Conservation (phyloP, 805 yeast genomes). For the Myxozyma lipomycoides region DNA sequence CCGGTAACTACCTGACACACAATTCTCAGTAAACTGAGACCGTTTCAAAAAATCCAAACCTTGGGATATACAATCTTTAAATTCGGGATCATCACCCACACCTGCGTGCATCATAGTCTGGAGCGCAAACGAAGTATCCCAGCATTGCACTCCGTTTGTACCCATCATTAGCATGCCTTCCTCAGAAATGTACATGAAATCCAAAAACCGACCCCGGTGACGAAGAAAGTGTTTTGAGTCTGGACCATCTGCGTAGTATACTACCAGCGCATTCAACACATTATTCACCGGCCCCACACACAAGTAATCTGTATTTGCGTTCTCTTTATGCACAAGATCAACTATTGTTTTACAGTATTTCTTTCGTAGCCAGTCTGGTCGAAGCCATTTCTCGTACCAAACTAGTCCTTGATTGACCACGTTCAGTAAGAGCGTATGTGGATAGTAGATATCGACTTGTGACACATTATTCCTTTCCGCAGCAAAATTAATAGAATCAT, state of each 20-base stretch:
- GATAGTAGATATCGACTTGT: slow-evolving; percentile 89
- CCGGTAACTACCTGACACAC: slow-evolving; percentile 72
- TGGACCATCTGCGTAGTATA: slow-evolving; percentile 64
- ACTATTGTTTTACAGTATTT: slow-evolving; percentile 52
- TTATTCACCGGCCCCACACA: slow-evolving; percentile 93
- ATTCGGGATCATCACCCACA: slow-evolving; percentile 63
- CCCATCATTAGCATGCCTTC: slow-evolving; percentile 94
- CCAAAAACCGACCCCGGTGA: slow-evolving; percentile 60
- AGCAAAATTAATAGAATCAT: slow-evolving; percentile 61
- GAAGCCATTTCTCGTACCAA: slow-evolving; percentile 61
- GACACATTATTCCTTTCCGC: slow-evolving; percentile 78
- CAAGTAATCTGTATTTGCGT: slow-evolving; percentile 69
- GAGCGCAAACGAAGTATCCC: slow-evolving; percentile 92
- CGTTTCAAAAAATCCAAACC: slow-evolving; percentile 70
- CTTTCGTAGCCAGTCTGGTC: slow-evolving; percentile 70
- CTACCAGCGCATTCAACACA: slow-evolving; percentile 74
- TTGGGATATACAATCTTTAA: slow-evolving; percentile 55
- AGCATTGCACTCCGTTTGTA: slow-evolving; percentile 93
- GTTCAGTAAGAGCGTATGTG: slow-evolving; percentile 71
- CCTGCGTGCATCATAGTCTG: slow-evolving; percentile 82
- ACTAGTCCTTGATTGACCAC: slow-evolving; percentile 56
- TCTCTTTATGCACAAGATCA: slow-evolving; percentile 67
- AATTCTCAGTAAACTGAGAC: slow-evolving; percentile 80
- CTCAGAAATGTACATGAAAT: slow-evolving; percentile 76
- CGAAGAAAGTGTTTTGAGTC: slow-evolving; percentile 57